Conservation (phyloP, 2,329 filamentous ascomycete species). For the Aureobasidium sp. region DNA sequence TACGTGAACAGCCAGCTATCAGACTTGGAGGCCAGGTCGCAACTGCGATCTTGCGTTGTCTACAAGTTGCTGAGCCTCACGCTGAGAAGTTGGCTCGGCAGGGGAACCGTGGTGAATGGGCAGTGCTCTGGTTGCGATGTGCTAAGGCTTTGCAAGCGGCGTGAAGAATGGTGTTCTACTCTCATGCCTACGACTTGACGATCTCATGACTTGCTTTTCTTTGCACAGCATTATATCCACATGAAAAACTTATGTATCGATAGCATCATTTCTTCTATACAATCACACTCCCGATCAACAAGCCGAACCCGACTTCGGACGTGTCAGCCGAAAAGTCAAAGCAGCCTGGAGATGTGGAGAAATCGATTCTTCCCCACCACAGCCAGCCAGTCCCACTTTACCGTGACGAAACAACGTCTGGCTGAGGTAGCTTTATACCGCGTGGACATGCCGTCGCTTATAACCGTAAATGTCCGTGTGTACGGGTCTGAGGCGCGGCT, state of each 20-base stretch:
- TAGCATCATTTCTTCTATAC: background rate
- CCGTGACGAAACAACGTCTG: background rate
- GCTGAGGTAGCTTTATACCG: background rate
- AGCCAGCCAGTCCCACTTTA: slow-evolving; percentile 6
- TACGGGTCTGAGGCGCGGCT: slow-evolving; percentile 7
- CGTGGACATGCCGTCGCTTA: slow-evolving; percentile 4
- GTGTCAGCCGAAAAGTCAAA: background rate
- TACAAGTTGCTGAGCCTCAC: slow-evolving; percentile 48
- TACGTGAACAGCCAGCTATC: slow-evolving; percentile 47
- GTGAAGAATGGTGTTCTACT: background rate
- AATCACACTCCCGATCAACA: background rate
- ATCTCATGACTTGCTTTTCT: background rate
- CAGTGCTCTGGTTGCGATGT: slow-evolving; percentile 1
- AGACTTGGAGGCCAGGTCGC: slow-evolving; percentile 39
- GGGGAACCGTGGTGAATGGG: slow-evolving; percentile 14
- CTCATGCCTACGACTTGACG: background rate
- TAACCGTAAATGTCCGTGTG: background rate
- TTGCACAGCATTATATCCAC: background rate
- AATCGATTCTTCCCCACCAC: slow-evolving; percentile 12
- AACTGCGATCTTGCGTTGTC: slow-evolving; percentile 46
- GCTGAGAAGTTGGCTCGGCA: slow-evolving; percentile 31
- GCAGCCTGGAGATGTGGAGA: slow-evolving; percentile 9
- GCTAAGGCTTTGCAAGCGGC: background rate
- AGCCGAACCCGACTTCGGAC: background rate
- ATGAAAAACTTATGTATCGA: background rate